Evolutionary conservation across 257 asterid genomes (phyloP), one percentile per base, ranked within the genome.

Genomic region (Cynanchum wilfordii): DNA sequence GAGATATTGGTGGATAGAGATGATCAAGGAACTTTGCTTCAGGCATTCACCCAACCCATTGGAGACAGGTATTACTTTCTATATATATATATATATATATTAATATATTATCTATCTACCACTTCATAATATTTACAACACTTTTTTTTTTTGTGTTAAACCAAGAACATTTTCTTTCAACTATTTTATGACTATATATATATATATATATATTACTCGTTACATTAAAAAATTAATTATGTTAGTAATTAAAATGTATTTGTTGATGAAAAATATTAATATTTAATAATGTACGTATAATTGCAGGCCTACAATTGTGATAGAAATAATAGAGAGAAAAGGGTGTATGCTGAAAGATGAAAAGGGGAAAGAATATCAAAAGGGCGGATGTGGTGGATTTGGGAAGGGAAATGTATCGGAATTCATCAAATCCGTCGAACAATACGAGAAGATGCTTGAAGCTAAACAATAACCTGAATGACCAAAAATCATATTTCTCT

Each of bases 381-480:
- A 94, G 84, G 91, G 91, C 9, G 98, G 95, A 13, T 94, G 97
- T 82, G 98, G 97, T 76, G 98, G 98, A 71, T 94, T 94, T 25
- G 97, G 98, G 10, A 91, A 91, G 79, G 98, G 98, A 10, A 94
- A 94, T 79, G 89, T 94, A 82, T 88, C 97, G 0, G 96, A 94
- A 67, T 97, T 94, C 81, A 91, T 94, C 78, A 89, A 82, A 78
- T 91, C 96, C 2, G 87, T 91, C 1, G 96, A 94, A 78, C 97
- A 91, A 60, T 94, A 81, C 17, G 96, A 94, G 88, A 94, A 94
- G 76, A 87, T 86, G 87, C 96, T 89, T 16, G 97, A 94, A 83
- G 85, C 84, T 7, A 93, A 87, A 81, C 88, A 72, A n/a, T n/a
- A n/a, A 69, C 47, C 47, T 42, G 47, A 7, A 8, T 7, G 10